A percentile compares a stretch with the other conserved stretches of the same genome.
phyloP scores from a whole-genome alignment of 1,284 basidiomycete genomes.

The Heimioporus retisporus region DNA sequence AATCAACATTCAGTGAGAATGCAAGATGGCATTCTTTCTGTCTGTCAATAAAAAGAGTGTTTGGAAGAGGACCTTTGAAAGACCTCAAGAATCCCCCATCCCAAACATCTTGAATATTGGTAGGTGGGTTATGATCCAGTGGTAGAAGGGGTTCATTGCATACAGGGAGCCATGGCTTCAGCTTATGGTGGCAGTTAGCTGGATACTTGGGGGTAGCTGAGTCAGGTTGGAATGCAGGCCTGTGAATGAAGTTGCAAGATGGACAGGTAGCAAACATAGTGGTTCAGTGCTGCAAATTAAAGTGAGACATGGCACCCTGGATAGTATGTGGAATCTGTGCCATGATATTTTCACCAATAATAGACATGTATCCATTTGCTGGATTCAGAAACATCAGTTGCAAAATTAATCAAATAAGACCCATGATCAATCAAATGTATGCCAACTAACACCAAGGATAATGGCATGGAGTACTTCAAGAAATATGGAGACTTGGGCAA shows the following conservation, averaged over 20 bases:
- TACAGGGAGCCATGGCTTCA: neutral
- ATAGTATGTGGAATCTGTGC: neutral
- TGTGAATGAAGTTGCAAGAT: neutral
- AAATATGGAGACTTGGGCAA: constrained; percentile 8
- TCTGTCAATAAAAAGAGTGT: constrained; percentile 1
- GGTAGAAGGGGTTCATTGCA: constrained; percentile 7
- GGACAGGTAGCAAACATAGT: neutral
- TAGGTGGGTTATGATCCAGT: neutral
- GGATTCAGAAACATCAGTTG: neutral
- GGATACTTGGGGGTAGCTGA: neutral
- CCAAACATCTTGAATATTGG: constrained; percentile 10
- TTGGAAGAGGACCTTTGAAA: neutral
- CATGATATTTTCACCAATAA: neutral
- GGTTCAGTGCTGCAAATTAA: neutral
- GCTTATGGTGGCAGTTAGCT: neutral
- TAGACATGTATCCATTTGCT: neutral
- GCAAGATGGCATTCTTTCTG: neutral
- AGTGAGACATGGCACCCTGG: neutral
- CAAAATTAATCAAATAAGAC: neutral
- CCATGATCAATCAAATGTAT: constrained; percentile 6
- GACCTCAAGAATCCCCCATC: constrained; percentile 9
- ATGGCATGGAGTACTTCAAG: constrained; percentile 2
- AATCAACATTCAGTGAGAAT: neutral
- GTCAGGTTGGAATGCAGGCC: neutral
- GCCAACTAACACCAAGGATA: neutral